Evolutionary conservation across 2,329 filamentous ascomycete species (phyloP), one percentile per base, ranked within the genome.

Genomic region (Fusarium lateritium): DNA sequence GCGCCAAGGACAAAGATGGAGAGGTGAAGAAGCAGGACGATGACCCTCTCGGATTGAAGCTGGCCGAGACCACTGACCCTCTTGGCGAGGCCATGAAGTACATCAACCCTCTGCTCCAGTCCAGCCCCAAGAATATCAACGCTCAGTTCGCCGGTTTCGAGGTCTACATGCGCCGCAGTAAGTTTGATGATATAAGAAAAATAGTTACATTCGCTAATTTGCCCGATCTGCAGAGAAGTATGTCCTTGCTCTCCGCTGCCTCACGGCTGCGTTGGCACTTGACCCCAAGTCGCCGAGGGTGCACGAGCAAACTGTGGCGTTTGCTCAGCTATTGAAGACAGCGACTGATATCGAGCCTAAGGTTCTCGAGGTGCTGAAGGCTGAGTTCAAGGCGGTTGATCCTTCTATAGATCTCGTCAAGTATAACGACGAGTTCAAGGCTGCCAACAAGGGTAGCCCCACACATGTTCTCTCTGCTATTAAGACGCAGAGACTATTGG

Each of bases 11-110:
- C 50, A 84, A 89, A 56, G 88, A 86, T 40, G 88, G 86, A 26
- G 92, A 90, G 63, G 82, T 85, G 11, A 96, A 94, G 84, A 97
- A 97, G 84, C 92, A 93, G 80, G 96, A 99, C 73, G 88, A 92
- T 21, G 96, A 99, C 79, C 95, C 96, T 26, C 84, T 92, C 33
- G 96, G 97, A 40, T 83, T 90, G 72, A 93, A 92, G 79, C 85
- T 98, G 60, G 88, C 93, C 19, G 88, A 92, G 63, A 97, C 95
- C 6, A 87, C 90, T 60, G 91, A 96, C 57, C 95, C 96, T 10
- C 82, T 99, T 44, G 90, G 89, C 47, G 94, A 96, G 75, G 94
- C 94, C 5, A 92, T 94, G 84, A 97, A 95, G 79, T 97, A 96
- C 78, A 80, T 99, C 58, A 84, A 81, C 17, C 94, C 93, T 5